These are phyloP conservation scores for Pinus taeda DNA, from an alignment of 75 land plant species.

Conservation along the genomic window DNA sequence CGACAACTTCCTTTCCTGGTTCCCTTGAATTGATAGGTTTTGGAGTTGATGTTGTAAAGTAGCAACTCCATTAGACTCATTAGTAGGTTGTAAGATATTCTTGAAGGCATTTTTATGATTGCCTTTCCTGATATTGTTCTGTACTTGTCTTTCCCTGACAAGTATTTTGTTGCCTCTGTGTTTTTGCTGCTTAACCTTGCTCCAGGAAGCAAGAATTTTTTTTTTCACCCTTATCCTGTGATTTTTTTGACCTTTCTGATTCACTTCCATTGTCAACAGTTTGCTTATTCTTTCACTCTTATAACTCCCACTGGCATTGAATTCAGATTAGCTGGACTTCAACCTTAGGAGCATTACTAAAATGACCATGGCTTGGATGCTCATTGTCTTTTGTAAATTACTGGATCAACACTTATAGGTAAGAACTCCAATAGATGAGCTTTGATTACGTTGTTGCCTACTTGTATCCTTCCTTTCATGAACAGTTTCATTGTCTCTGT, in stretches of 20 bases:
- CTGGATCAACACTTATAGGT: not conserved
- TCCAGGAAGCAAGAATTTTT: not conserved
- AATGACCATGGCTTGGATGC: not conserved
- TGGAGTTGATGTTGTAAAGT: not conserved
- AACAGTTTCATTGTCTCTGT: no score
- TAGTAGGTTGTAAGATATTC: not conserved
- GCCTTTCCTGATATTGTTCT: not conserved
- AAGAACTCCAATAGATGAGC: not conserved
- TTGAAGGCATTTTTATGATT: not conserved
- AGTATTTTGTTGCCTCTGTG: not conserved
- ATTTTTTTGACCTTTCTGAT: not conserved
- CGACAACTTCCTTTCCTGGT: not conserved
- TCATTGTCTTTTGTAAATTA: not conserved
- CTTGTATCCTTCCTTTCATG: not conserved
- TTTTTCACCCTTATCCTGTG: not conserved
- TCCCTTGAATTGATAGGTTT: not conserved
- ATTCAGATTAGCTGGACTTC: no score
- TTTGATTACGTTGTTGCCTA: not conserved
- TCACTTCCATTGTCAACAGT: not conserved
- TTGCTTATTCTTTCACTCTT: not conserved
- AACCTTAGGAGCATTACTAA: not conserved
- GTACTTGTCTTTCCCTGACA: not conserved
- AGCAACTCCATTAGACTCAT: not conserved
- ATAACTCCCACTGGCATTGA: not conserved
- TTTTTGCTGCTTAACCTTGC: not conserved